Base-by-base conservation (phyloP, 441 rosid species). In the Euphorbia corollata region DNA sequence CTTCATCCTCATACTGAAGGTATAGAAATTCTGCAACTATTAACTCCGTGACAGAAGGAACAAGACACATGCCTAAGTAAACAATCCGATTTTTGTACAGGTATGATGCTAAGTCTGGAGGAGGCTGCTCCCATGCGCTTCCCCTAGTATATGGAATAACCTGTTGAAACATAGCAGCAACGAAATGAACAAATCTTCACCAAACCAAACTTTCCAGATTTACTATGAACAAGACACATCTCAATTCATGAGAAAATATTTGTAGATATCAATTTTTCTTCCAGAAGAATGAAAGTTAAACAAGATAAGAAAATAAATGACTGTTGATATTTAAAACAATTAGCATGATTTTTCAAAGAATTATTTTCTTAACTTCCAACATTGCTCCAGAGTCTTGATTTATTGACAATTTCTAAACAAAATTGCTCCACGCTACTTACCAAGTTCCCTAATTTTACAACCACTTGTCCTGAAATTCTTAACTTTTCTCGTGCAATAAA, bases 1-100 rank as follows among this genome's bases (percentile, higher is more conserved):
- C 83, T 15, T 73, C 82, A 68, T 87, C 91, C 76, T 84, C 88
- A 68, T 81, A 84, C 80, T 87, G 86, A 74, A 93, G 97, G 79
- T 87, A 91, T 69, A 89, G 87, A 86, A 93, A 86, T 67, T 90
- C 92, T 0, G 95, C 94, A 6, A 89, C 73, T 50, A 89, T 78
- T 77, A 93, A 69, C 84, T 87, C 90, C 7, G 95, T 85, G 61
- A 91, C 96, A 48, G 89, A 80, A 68, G 99, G 99, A 75, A 91
- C 88, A 73, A 87, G 95, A 67, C 90, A 81, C 97, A 90, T 89
- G 66, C 99, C 97, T 86, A 93, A 74, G 80, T 93, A 87, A 19
- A 91, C 95, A 73, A 93, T 93, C 36, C 89, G 80, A 59, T 87
- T 83, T 75, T 86, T 87, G 80, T 76, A 86, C 75, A 93, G 75